Evolutionary conservation across 1,139 yeast species (phyloP).

Genomic region (Magnusiomyces starmeri): DNA sequence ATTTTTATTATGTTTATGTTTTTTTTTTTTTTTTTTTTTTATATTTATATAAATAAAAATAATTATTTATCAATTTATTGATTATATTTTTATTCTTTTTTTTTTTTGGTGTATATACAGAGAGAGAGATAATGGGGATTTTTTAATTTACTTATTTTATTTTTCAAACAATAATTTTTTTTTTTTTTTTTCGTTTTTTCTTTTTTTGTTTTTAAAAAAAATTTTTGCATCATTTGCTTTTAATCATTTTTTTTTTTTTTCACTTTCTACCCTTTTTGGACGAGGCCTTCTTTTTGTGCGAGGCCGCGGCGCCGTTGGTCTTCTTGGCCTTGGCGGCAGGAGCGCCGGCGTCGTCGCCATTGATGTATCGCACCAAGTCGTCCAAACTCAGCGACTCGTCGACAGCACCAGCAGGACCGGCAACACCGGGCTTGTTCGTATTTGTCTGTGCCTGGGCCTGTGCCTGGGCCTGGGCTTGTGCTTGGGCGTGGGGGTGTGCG

Average conservation of each 20-base stretch:
- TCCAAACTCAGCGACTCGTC: conserved; percentile 25
- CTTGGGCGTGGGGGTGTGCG: background rate
- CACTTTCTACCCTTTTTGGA: conserved; percentile 1
- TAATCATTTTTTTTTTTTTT: conserved; percentile 1
- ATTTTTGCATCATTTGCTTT: no score
- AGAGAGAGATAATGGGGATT: background rate
- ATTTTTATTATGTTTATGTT: conserved; percentile 1
- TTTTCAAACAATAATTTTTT: background rate
- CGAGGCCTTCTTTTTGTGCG: background rate
- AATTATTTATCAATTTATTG: no score
- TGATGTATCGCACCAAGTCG: conserved; percentile 33
- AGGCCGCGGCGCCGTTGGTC: background rate
- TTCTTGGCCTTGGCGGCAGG: conserved; percentile 14
- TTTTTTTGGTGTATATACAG: conserved; percentile 1
- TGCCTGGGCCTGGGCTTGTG: background rate
- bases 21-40: conserved; percentile 3
- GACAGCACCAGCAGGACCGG: background rate
- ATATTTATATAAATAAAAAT: conserved; percentile 8
- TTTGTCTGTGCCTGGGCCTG: background rate
- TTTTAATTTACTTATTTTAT: background rate
- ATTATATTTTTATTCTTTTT: conserved; percentile 3
- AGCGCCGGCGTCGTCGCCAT: conserved; percentile 20
- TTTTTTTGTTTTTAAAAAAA: background rate
- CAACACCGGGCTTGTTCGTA: background rate
- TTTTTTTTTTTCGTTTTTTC: background rate